Percentiles rank a stretch among this genome's conserved stretches.
Evolutionary conservation across 108 stramenopile species (phyloP).

Genomic region (Stephanodiscus triporus): DNA sequence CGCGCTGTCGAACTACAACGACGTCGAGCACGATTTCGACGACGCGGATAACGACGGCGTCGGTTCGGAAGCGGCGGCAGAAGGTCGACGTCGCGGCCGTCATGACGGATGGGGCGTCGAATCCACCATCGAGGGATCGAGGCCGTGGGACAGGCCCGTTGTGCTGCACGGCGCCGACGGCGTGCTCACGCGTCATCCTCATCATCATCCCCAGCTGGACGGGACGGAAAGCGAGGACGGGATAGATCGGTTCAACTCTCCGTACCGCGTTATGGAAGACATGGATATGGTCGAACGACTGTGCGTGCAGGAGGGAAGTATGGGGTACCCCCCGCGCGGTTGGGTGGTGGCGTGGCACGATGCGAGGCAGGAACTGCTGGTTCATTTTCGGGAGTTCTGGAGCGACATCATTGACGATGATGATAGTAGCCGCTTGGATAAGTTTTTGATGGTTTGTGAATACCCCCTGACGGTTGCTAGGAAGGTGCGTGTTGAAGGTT

Average conservation of each 20-base stretch:
- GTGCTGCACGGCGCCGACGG: conserved; percentile 74
- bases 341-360: conserved; percentile 69
- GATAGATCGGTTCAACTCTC: conserved; percentile 29
- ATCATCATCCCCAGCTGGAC: conserved; percentile 13
- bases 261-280: conserved; percentile 59
- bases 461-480: conserved; percentile 79
- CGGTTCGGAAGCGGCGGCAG: background rate
- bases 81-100: conserved; percentile 4
- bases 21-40: conserved; percentile 39
- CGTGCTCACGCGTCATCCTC: conserved; percentile 47
- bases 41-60: background rate
- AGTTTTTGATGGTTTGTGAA: conserved; percentile 69
- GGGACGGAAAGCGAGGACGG: conserved; percentile 9
- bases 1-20: conserved; percentile 83
- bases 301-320: conserved; percentile 51
- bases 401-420: conserved; percentile 69
- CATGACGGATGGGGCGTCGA: conserved; percentile 46
- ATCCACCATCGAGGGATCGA: conserved; percentile 40
- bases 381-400: conserved; percentile 57
- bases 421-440: conserved; percentile 58
- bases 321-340: conserved; percentile 51
- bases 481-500: conserved; percentile 43
- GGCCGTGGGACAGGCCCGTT: conserved; percentile 62
- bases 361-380: conserved; percentile 59
- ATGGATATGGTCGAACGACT: conserved; percentile 44